Percentiles rank a stretch among this genome's conserved stretches.
Conservation (phyloP, 2,329 filamentous ascomycete species). For the Arthrinium puccinioides region DNA sequence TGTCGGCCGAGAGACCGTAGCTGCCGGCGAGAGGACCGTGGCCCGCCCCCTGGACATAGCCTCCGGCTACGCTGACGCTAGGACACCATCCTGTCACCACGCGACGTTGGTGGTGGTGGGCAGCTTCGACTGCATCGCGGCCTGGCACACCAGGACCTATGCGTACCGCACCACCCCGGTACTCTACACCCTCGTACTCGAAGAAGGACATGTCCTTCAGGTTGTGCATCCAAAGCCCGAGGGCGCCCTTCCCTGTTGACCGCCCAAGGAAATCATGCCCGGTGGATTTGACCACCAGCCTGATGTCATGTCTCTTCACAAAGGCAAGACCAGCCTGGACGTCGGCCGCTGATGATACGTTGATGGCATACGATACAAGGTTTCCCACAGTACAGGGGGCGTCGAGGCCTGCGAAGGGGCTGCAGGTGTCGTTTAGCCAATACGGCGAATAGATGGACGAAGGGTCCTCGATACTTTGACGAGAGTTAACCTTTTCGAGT, state of each 20-base stretch:
- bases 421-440: slow-evolving; percentile 14
- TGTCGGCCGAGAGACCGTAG: neutral
- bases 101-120: slow-evolving; percentile 25
- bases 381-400: slow-evolving; percentile 8
- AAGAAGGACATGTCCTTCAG: slow-evolving; percentile 28
- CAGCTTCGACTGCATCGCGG: slow-evolving; percentile 31
- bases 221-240: slow-evolving; percentile 24
- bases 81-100: slow-evolving; percentile 11
- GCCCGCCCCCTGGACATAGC: slow-evolving; percentile 17
- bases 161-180: slow-evolving; percentile 22
- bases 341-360: slow-evolving; percentile 2
- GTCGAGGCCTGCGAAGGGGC: slow-evolving; percentile 4
- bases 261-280: slow-evolving; percentile 23
- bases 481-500: too few relatives aligned
- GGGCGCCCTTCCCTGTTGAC: slow-evolving; percentile 18
- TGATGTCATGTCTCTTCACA: slow-evolving; percentile 8
- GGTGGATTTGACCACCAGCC: slow-evolving; percentile 13
- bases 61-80: slow-evolving; percentile 27
- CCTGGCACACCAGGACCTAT: slow-evolving; percentile 26
- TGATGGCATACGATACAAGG: slow-evolving; percentile 1
- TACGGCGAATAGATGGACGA: too few relatives aligned
- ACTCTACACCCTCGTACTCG: slow-evolving; percentile 18
- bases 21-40: neutral
- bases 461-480: too few relatives aligned
- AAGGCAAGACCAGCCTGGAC: slow-evolving; percentile 8